A percentile compares a stretch with the other conserved stretches of the same genome.
phyloP scores from a whole-genome alignment of 106 monocot genomes.

The Acanthochlamys bracteata region DNA sequence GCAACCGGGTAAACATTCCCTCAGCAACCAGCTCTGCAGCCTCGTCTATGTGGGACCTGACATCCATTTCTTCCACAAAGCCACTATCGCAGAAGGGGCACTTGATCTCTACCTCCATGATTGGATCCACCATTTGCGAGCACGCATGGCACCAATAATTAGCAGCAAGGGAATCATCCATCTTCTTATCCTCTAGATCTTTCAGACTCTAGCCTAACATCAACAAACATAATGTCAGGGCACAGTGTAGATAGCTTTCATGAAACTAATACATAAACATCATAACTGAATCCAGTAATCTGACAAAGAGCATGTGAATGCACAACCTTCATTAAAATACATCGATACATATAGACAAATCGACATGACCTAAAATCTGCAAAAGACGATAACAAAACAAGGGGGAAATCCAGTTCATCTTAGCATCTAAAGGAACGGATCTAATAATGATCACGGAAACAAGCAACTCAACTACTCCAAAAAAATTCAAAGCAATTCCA shows the following conservation, averaged over 20 bases:
- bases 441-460: too few relatives aligned
- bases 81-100: constrained; percentile 58
- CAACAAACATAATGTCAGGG: not conserved
- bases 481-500: too few relatives aligned
- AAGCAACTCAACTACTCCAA: too few relatives aligned
- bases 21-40: constrained; percentile 23
- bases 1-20: constrained; percentile 37
- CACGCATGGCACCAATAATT: constrained; percentile 83
- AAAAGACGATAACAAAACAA: too few relatives aligned
- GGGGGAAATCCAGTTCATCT: too few relatives aligned
- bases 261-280: not conserved
- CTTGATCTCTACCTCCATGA: constrained; percentile 48
- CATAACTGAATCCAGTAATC: not conserved
- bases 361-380: too few relatives aligned
- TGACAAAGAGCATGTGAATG: not conserved
- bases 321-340: too few relatives aligned
- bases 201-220: not conserved
- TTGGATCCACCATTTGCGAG: constrained; percentile 33
- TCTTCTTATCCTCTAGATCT: not conserved
- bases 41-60: constrained; percentile 12
- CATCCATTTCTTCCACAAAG: constrained; percentile 62
- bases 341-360: too few relatives aligned
- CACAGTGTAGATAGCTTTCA: not conserved
- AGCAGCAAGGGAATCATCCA: constrained; percentile 30
- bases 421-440: too few relatives aligned